phyloP scores from a whole-genome alignment of 78 protist species.

The Blattamonas nauphoetae region DNA sequence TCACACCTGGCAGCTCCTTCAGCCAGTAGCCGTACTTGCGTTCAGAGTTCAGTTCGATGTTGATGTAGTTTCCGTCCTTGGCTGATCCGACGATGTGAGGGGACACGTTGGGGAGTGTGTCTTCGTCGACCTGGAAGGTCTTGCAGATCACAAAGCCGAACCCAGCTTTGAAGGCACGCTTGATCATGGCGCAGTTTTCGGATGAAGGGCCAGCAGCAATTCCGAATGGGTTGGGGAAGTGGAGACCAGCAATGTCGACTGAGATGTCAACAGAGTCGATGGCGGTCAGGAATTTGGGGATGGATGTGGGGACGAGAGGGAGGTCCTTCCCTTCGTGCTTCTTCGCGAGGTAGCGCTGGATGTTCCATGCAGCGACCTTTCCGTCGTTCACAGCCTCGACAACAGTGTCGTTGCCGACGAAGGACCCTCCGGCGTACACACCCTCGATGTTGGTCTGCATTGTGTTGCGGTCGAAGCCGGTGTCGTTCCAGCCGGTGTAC shows the following conservation, averaged over 20 bases:
- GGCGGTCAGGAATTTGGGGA: constrained; percentile 74
- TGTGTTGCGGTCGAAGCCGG: constrained; percentile 54
- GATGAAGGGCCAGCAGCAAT: constrained; percentile 85
- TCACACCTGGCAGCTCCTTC: constrained; percentile 1
- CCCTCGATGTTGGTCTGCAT: constrained; percentile 35
- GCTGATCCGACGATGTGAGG: constrained; percentile 37
- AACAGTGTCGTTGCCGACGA: constrained; percentile 55
- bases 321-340: no score
- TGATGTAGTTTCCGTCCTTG: constrained; percentile 83
- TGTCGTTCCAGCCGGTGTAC: constrained; percentile 19
- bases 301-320: background rate
- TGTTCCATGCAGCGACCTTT: constrained; percentile 75
- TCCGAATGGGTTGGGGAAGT: constrained; percentile 85
- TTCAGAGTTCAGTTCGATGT: constrained; percentile 87
- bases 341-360: background rate
- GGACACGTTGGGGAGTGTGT: constrained; percentile 33
- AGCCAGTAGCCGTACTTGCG: constrained; percentile 80
- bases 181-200: constrained; percentile 70
- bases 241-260: constrained; percentile 63
- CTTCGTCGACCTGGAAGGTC: constrained; percentile 81
- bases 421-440: constrained; percentile 83
- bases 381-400: constrained; percentile 93
- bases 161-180: constrained; percentile 85
- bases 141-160: constrained; percentile 95
- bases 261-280: constrained; percentile 73